A percentile compares a stretch with the other conserved stretches of the same genome.
These are phyloP conservation scores for Arachis stenosperma DNA, from an alignment of 306 rosid genomes.

Conservation along the genomic window DNA sequence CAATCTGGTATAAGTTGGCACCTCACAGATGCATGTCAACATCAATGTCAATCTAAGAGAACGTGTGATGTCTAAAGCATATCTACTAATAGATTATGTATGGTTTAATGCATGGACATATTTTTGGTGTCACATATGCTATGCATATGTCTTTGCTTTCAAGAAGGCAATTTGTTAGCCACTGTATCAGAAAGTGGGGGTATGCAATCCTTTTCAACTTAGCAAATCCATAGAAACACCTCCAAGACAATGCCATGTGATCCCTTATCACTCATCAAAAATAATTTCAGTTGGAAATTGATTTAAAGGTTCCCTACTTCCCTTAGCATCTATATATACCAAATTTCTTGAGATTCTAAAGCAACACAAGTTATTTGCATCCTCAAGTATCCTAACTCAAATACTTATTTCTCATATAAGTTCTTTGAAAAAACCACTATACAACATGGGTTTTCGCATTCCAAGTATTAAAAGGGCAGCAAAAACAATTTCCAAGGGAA, in stretches of 20 bases:
- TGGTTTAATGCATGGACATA: background rate
- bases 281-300: background rate
- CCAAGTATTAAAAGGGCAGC: constrained; percentile 11
- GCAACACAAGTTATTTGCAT: constrained; percentile 18
- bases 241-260: constrained; percentile 32
- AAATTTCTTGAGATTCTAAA: background rate
- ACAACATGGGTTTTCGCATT: constrained; percentile 30
- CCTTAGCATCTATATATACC: background rate
- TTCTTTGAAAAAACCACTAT: background rate
- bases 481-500: constrained; percentile 9
- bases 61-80: constrained; percentile 1
- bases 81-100: background rate
- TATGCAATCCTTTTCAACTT: constrained; percentile 9
- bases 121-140: background rate
- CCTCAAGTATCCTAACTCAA: background rate
- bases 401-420: background rate
- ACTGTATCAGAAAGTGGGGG: background rate
- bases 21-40: background rate
- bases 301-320: background rate
- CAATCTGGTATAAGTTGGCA: too few relatives aligned
- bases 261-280: background rate
- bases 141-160: background rate
- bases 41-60: background rate
- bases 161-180: background rate
- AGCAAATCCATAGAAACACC: background rate